Base-by-base conservation (phyloP, 257 asterid species). In the Gynochthodes officinalis region DNA sequence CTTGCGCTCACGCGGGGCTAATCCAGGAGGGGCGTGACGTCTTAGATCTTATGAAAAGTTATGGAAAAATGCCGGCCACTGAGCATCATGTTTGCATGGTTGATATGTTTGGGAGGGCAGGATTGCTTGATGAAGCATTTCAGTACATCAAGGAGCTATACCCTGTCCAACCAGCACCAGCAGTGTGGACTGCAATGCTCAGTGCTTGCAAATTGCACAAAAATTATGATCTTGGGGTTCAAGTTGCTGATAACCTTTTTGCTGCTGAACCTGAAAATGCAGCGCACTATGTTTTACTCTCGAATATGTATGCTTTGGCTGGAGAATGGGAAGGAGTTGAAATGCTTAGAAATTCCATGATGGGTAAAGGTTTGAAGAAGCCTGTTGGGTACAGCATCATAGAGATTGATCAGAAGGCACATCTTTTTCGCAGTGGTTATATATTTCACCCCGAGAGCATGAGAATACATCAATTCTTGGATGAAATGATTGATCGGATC, bases 21-120 rank as follows among this genome's bases (percentile, higher is more conserved):
- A 68, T 81, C 53, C 73, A 61, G 28, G 80, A 77, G 59, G 85
- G 82, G 27, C 48, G 80, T n/a, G 49, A 70, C 63, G 63, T 65
- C 46, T 81, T 78, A 23, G 60, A 59, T 42, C 65, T 57, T 39
- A 81, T 81, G 85, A 72, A 72, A 43, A 43, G 72, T 52, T 73
- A 53, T 70, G 71, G 82, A 35, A 28, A 74, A 52, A 61, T 27
- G 37, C 81, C 80, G 16, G 67, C 57, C 42, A 64, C 76, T 13
- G 82, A 74, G 75, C 85, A 81, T 70, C 80, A 81, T 65, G 85
- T 79, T 50, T 81, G 82, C 60, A 74, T 77, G 77, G 81, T 77
- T 62, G 85, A 81, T 71, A 70, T 81, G 75, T 75, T 77, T 54
- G 85, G 85, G 30, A 80, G 80, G 64, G 75, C 73, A 7, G 85